Percentiles rank a stretch among this genome's conserved stretches.
Evolutionary conservation across 1,139 yeast species (phyloP).

Genomic region (Saccharomyces hybrid): DNA sequence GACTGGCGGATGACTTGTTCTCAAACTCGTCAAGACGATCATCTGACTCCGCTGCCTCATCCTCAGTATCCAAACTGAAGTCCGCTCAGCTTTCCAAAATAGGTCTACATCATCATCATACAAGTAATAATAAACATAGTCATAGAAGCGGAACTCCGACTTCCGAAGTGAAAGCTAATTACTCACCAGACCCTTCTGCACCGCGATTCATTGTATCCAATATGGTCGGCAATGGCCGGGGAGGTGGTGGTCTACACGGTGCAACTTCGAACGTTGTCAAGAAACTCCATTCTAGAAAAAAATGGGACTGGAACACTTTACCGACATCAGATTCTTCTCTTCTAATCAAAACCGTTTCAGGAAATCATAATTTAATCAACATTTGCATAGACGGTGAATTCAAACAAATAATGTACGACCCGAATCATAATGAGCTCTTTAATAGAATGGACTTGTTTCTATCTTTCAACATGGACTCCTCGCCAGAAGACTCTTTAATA

Average conservation of each 20-base stretch:
- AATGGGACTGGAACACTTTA: conserved; percentile 21
- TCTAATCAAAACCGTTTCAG: conserved; percentile 2
- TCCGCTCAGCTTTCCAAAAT: not conserved
- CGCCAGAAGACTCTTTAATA: conserved; percentile 15
- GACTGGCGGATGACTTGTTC: not conserved
- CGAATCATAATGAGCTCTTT: conserved; percentile 20
- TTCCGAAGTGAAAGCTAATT: not conserved
- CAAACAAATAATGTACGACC: conserved; percentile 22
- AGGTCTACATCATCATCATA: not conserved
- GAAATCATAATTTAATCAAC: conserved; percentile 7
- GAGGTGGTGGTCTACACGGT: not conserved
- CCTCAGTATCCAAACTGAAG: not conserved
- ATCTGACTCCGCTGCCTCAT: not conserved
- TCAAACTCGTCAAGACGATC: not conserved
- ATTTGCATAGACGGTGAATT: conserved; percentile 20
- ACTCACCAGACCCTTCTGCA: not conserved
- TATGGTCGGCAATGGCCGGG: not conserved
- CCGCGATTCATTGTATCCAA: not conserved
- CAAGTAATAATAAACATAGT: not conserved
- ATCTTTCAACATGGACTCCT: conserved; percentile 21
- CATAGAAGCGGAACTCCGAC: not conserved
- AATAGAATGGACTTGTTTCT: conserved; percentile 22
- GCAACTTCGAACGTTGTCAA: conserved; percentile 14
- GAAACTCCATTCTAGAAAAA: conserved; percentile 10
- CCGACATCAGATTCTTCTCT: conserved; percentile 13